These are phyloP conservation scores for Trypanosoma grayi DNA, from an alignment of 208 protist genomes.

Conservation along the genomic window DNA sequence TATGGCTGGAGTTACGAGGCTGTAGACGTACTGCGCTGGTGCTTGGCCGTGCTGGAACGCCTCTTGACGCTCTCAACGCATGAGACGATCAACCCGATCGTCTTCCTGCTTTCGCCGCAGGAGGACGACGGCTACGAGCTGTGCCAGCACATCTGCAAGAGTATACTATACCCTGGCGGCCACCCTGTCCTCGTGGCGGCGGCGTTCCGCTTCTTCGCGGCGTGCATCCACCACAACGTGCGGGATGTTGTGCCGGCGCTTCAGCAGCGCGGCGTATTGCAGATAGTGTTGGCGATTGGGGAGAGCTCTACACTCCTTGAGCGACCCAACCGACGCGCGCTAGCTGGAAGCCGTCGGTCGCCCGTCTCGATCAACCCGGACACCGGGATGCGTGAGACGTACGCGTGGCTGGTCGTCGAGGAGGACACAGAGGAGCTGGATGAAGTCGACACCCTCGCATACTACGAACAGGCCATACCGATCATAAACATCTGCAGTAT, in stretches of 20 bases:
- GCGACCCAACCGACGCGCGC: slow-evolving; percentile 3
- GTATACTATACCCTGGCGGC: slow-evolving; percentile 52
- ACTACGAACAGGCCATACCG: slow-evolving; percentile 30
- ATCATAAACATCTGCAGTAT: slow-evolving; percentile 34
- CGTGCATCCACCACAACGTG: slow-evolving; percentile 79
- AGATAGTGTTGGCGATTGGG: slow-evolving; percentile 53
- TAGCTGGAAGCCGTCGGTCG: neutral
- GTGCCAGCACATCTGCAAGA: slow-evolving; percentile 22
- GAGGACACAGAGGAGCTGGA: neutral
- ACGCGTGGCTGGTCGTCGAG: neutral
- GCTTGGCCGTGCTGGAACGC: slow-evolving; percentile 49
- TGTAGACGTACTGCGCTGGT: slow-evolving; percentile 47
- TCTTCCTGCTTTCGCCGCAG: slow-evolving; percentile 45
- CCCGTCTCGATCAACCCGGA: neutral
- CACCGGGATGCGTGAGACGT: neutral
- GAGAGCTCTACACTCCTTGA: slow-evolving; percentile 22
- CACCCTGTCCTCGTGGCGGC: slow-evolving; percentile 52
- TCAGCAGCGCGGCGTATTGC: slow-evolving; percentile 66
- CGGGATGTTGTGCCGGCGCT: slow-evolving; percentile 83
- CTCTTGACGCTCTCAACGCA: slow-evolving; percentile 38
- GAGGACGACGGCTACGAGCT: slow-evolving; percentile 30
- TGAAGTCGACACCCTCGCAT: slow-evolving; percentile 6
- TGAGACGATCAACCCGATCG: slow-evolving; percentile 50
- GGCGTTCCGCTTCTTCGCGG: slow-evolving; percentile 53
- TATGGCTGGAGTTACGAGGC: slow-evolving; percentile 40